Base-by-base conservation (phyloP, 2,329 filamentous ascomycete species). In the Colletotrichum incanum region DNA sequence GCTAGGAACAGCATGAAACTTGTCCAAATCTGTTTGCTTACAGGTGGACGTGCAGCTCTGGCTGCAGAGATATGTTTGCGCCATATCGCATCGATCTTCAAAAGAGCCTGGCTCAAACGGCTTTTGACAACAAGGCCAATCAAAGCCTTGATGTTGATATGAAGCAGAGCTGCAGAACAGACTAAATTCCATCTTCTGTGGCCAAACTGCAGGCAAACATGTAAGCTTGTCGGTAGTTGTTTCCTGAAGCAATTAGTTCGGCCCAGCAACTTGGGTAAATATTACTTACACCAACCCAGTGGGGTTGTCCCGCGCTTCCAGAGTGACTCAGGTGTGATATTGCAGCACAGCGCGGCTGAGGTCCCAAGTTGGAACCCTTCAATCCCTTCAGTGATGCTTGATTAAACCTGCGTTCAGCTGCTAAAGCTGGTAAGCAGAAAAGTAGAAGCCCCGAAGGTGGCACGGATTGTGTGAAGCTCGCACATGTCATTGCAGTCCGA, bases 401-500 rank as follows among this genome's bases (percentile, higher is more conserved):
- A 14, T 39, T 28, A 52, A 58, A 18, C 7, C 59, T 16, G 9
- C 26, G 8, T 3, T 52, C 14, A 18, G 43, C 20, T 34, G 37
- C 16, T 4, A 64, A 2, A 16, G 28, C 20, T 26, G 47, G 45
- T 8, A 56, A 1, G 47, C 8, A 62, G 55, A 23, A 54, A 34
- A 34, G 11, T 18, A 18, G n/a, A 3, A n/a, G 20, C 37, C 34
- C 4, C 37, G 39, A 37, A 23, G 43, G 14, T 20, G 67, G 7
- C 18, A 59, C 20, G 39, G 23, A 20, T 16, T 67, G 37, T 9
- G 45, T 41, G 41, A 31, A n/a, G 39, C 28, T 71, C 55, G 26
- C 4, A 50, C 45, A 41, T 31, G 47, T 56, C 39, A 67, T 71
- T 18, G 23, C 31, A 61, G 23, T 20, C 28, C 45, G 18, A n/a